Evolutionary conservation across 2,329 filamentous ascomycete genomes (phyloP), one percentile per base, ranked within the genome.

Genomic region (Dactylellina leptospora): DNA sequence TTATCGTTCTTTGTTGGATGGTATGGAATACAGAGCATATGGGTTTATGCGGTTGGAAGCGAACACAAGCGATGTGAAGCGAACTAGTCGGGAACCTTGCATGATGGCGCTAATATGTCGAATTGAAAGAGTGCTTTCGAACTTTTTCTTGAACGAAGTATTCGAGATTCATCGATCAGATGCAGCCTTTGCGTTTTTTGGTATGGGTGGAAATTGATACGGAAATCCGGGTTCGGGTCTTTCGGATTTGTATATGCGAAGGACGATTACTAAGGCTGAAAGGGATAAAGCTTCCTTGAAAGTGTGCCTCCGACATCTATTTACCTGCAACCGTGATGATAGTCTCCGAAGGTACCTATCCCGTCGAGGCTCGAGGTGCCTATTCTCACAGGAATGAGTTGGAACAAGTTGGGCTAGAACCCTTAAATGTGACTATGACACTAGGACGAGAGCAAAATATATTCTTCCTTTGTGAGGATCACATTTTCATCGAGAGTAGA

Each of bases 11-110:
- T n/a, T n/a, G 16, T n/a, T 40, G 36, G 36, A 40, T 16, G 36
- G 36, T 16, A 40, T 16, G 36, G 18, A 16, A 40, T 40, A n/a
- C 18, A 11, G 13, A n/a, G 36, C 18, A 4, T 10, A 40, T 4
- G 36, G 11, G 5, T 16, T 4, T 33, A 53, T 54, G 53, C 59
- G 68, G 54, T 72, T 64, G 68, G 68, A 72, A 72, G 68, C 68
- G 68, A 72, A 55, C 55, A 47, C 45, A 72, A 72, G 68, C 68
- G 68, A 72, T 45, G 59, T 13, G 47, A 72, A 72, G 68, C 68
- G 59, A 72, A 42, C 47, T 51, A 58, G 27, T 56, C 47, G 42
- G 51, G 45, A 30, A 40, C 13, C 36, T 40, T 40, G 36, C 36
- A 40, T 5, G 36, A 40, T 10, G 36, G 36, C 36, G 36, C 36